Evolutionary conservation across 2,329 filamentous ascomycete species (phyloP).

Genomic region (Talaromyces sp.): DNA sequence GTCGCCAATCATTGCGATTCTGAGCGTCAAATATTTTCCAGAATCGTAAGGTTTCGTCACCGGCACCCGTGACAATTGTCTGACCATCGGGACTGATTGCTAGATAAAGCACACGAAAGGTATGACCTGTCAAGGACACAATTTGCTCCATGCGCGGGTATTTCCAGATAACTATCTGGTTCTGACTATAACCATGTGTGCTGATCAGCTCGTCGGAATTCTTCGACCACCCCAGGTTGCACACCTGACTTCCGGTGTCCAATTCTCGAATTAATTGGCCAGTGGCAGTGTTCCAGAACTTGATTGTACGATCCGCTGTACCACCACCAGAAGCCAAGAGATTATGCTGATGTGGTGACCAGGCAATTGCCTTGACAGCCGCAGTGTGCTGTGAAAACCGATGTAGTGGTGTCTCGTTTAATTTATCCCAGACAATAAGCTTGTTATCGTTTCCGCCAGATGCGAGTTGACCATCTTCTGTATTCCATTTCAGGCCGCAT

Average conservation of each 20-base stretch:
- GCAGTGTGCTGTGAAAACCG: conserved; percentile 94
- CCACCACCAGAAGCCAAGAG: conserved; percentile 94
- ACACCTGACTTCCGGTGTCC: conserved; percentile 97
- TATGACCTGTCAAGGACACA: conserved; percentile 91
- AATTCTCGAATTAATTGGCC: conserved; percentile 79
- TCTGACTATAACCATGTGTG: conserved; percentile 95
- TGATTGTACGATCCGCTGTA: conserved; percentile 92
- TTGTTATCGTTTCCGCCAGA: conserved; percentile 99
- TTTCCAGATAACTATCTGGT: conserved; percentile 99
- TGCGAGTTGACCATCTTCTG: conserved; percentile 89
- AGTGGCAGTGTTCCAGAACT: conserved; percentile 95
- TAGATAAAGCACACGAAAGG: conserved; percentile 91
- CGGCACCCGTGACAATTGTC: conserved; percentile 90
- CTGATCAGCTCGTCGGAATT: conserved; percentile 97
- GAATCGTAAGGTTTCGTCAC: conserved; percentile 92
- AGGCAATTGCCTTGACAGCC: conserved; percentile 95
- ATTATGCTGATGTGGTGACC: conserved; percentile 94
- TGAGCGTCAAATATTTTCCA: conserved; percentile 91
- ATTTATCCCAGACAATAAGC: conserved; percentile 96
- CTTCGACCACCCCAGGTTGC: conserved; percentile 94
- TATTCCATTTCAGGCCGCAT: conserved; percentile 95
- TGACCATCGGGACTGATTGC: conserved; percentile 96
- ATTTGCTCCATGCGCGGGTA: conserved; percentile 98
- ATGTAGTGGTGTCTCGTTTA: conserved; percentile 86
- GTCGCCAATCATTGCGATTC: conserved; percentile 66